A percentile compares a stretch with the other conserved stretches of the same genome.
Evolutionary conservation across 2,329 filamentous ascomycete genomes (phyloP).

Genomic region (Aspergillus piperis): DNA sequence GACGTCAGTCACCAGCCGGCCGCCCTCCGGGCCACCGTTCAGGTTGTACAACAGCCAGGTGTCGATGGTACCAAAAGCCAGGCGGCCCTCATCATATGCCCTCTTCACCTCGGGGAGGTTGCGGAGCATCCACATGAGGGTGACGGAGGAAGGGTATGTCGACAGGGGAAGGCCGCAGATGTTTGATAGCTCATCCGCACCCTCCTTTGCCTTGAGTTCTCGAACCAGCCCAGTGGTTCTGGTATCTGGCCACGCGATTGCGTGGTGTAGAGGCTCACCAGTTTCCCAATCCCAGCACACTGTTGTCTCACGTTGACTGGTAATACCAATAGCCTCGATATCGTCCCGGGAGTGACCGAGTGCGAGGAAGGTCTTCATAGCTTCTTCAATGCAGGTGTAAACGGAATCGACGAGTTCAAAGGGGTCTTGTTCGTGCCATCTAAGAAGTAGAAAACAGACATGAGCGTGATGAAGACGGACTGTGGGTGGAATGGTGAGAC

Average conservation of each 20-base stretch:
- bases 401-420: constrained; percentile 73
- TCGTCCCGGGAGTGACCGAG: constrained; percentile 66
- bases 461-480: not conserved
- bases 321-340: constrained; percentile 79
- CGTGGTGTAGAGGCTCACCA: constrained; percentile 78
- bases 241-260: constrained; percentile 89
- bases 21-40: constrained; percentile 66
- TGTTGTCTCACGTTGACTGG: constrained; percentile 87
- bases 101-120: constrained; percentile 69
- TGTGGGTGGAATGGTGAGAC: constrained; percentile 35
- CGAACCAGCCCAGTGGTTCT: constrained; percentile 74
- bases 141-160: constrained; percentile 84
- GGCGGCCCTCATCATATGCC: constrained; percentile 72
- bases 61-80: constrained; percentile 86
- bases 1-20: constrained; percentile 78
- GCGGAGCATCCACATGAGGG: constrained; percentile 77
- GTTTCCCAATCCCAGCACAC: constrained; percentile 81
- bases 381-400: constrained; percentile 75
- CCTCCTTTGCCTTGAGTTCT: constrained; percentile 68
- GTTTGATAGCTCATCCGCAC: constrained; percentile 67
- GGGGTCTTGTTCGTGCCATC: constrained; percentile 90
- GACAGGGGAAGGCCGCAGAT: constrained; percentile 81
- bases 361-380: constrained; percentile 69
- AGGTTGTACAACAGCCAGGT: constrained; percentile 85
- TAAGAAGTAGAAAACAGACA: constrained; percentile 35